Base-by-base conservation (phyloP, 495 filamentous ascomycete genomes). In the Trichoderma reesei region DNA sequence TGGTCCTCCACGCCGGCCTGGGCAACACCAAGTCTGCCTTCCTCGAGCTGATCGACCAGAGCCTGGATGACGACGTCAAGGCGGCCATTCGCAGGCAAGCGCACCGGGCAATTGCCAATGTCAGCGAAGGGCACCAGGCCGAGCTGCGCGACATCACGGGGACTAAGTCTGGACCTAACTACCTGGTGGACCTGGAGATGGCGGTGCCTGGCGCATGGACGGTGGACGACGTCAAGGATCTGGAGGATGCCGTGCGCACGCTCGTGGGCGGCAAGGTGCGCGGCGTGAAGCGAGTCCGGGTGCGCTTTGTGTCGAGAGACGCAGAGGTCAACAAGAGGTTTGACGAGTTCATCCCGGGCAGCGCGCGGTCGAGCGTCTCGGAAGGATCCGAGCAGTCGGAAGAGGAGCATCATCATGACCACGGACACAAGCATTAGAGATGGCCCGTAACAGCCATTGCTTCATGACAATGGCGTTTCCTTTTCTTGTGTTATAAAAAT, bases 121-220 rank as follows among this genome's bases (percentile, higher is more conserved):
- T 82, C 20, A 73, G 68, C 16, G 71, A 77, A 26, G 75, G 76
- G 10, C 69, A 78, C 18, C 71, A 82, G 66, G 80, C 92, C 16
- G 82, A 88, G 67, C 66, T 83, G 16, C 80, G 85, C 14, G 87
- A 89, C 37, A 83, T 98, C 3, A 87, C 89, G 51, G 94, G 94
- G 62, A 80, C 96, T 70, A 98, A 98, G 72, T 89, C 88, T 3
- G 94, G 94, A 36, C 94, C 96, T 75, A 98, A 96, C 73, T 96
- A 94, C 65, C 78, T 96, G 5, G 85, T 96, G 69, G 92, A 97
- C 68, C 67, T 98, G 36, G 90, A 94, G 69, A 72, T 97, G 48
- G 89, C 85, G 31, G 88, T 93, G 39, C 90, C 92, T 0, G 81
- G 77, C 2, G 73, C 74, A 18, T 92, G 87, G 88, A 85, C 88